These are phyloP conservation scores for Erodium texanum DNA, from an alignment of 441 rosid genomes.

Conservation along the genomic window DNA sequence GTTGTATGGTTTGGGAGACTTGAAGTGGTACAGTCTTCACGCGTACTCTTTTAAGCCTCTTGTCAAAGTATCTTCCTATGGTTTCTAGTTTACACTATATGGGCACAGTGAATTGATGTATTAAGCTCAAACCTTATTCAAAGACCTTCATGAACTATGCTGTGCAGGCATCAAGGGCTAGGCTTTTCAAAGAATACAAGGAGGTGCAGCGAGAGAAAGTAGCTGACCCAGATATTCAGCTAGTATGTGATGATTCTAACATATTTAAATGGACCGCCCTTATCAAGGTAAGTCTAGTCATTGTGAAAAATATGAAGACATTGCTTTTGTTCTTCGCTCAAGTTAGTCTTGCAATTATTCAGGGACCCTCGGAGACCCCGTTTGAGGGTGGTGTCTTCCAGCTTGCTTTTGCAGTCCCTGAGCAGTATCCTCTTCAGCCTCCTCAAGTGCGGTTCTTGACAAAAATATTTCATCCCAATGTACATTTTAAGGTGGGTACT, in stretches of 20 bases:
- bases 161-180: conserved; percentile 81
- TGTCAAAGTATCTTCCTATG: not conserved
- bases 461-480: conserved; percentile 96
- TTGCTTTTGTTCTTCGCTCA: not conserved
- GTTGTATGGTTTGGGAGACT: not conserved
- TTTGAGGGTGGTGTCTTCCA: conserved; percentile 96
- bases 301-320: not conserved
- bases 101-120: not conserved
- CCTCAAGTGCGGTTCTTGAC: conserved; percentile 98
- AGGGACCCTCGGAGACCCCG: conserved; percentile 98
- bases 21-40: not conserved
- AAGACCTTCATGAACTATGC: not conserved
- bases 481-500: conserved; percentile 76
- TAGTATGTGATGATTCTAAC: conserved; percentile 88
- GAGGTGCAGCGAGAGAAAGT: conserved; percentile 91
- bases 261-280: conserved; percentile 97
- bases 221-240: conserved; percentile 87
- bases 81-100: not conserved
- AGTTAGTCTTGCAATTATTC: not conserved
- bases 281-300: conserved; percentile 52
- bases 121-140: not conserved
- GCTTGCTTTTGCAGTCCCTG: conserved; percentile 91
- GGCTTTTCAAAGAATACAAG: conserved; percentile 93
- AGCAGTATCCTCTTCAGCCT: conserved; percentile 93
- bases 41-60: not conserved